Base-by-base conservation (phyloP, 2,329 filamentous ascomycete genomes). In the Emergomyces africanus region DNA sequence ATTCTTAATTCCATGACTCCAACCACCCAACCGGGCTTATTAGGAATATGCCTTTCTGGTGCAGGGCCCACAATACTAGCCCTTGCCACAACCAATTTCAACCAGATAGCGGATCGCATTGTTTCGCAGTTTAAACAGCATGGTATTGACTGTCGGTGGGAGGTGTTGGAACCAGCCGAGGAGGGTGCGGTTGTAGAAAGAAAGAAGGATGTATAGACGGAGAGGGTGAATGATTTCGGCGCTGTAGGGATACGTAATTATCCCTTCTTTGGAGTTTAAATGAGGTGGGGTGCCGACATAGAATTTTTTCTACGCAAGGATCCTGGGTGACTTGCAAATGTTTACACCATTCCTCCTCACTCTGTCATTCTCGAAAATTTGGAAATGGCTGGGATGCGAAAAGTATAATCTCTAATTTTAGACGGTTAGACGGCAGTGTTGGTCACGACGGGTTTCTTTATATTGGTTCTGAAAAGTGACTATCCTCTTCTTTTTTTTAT, bases 21-120 rank as follows among this genome's bases (percentile, higher is more conserved):
- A 33, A 82, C 83, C 69, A 87, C 87, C 5, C 90, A 96, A 71
- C 85, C 88, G 1, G 94, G 94, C 5, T 83, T 99, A 58, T 81
- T 96, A 58, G 94, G 94, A 46, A 95, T 97, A 63, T 99, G 94
- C 72, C 79, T 99, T 30, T 96, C 91, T 0, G 94, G 94, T 23
- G 94, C 94, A 8, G 94, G 94, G 0, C 94, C 94, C 25, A 97
- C 92, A 33, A 96, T 99, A 64, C 79, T 99, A 50, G 94, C 92
- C 3, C 81, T 99, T 46, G 94, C 94, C 1, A 96, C 92, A 1
- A 81, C 86, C 65, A 89, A 95, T 75, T 97, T 96, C 70, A 86
- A 90, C 61, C 80, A 83, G 60, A 97, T 99, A 66, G 92, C 94
- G 2, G 76, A 84, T 56, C 83, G 84, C 68, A 90, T 95, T 66